Conservation (phyloP, 306 rosid species). For the Trifolium pratense region DNA sequence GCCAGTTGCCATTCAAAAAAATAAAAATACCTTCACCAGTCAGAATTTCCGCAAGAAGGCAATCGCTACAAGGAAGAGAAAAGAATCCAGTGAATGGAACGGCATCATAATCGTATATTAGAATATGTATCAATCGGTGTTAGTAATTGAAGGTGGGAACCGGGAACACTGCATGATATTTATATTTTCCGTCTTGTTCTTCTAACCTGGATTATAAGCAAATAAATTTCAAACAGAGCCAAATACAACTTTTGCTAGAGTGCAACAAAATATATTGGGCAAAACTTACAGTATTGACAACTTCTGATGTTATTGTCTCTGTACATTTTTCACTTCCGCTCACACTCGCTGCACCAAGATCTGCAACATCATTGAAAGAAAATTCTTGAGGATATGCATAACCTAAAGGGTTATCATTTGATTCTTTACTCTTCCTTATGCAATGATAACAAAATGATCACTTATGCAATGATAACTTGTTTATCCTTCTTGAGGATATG, state of each 20-base stretch:
- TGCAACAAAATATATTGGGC: constrained; percentile 3
- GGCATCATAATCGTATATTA: not conserved
- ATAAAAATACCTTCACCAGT: too few relatives aligned
- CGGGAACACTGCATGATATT: constrained; percentile 10
- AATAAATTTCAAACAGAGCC: constrained; percentile 31
- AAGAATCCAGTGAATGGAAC: not conserved
- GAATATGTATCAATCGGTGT: not conserved
- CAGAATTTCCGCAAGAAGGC: not conserved
- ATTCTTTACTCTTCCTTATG: too few relatives aligned
- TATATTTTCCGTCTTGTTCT: constrained; percentile 38
- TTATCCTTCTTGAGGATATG: too few relatives aligned
- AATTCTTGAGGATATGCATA: constrained; percentile 25
- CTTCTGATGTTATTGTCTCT: constrained; percentile 55
- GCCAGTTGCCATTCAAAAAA: too few relatives aligned
- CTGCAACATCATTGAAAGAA: constrained; percentile 27
- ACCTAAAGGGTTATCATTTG: too few relatives aligned
- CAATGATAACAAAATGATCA: too few relatives aligned
- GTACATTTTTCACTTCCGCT: constrained; percentile 42
- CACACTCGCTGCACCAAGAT: constrained; percentile 49
- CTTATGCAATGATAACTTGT: too few relatives aligned
- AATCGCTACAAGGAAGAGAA: not conserved
- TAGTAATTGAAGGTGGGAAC: constrained; percentile 3
- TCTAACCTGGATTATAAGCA: constrained; percentile 43
- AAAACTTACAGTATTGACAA: constrained; percentile 50
- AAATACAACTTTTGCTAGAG: constrained; percentile 14